Conservation (phyloP, 495 filamentous ascomycete genomes). For the Aspergillus carlsbadensis region DNA sequence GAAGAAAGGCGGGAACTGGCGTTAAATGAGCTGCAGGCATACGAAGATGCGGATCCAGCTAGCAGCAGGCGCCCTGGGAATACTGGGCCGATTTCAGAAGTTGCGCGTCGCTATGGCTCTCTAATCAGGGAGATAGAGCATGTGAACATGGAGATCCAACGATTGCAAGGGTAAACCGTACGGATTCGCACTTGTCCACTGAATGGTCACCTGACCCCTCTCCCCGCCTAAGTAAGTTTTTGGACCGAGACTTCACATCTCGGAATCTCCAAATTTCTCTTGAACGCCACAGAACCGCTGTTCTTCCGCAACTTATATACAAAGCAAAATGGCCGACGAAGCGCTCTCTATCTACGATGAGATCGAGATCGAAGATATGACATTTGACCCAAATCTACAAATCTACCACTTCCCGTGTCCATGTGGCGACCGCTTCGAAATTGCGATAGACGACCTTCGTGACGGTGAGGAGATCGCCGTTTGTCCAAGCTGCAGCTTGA, state of each 20-base stretch:
- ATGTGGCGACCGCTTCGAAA: slow-evolving; percentile 96
- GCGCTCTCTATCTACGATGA: slow-evolving; percentile 86
- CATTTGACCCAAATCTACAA: slow-evolving; percentile 76
- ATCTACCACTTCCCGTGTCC: slow-evolving; percentile 96
- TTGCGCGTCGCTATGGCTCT: slow-evolving; percentile 58
- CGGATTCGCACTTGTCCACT: background rate
- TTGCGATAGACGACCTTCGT: slow-evolving; percentile 76
- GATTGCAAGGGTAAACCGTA: slow-evolving; percentile 34
- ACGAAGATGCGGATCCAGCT: slow-evolving; percentile 41
- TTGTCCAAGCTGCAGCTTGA: slow-evolving; percentile 93
- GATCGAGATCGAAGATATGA: slow-evolving; percentile 99
- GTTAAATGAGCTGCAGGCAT: slow-evolving; percentile 52
- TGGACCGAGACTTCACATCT: slow-evolving; percentile 11
- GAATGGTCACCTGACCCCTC: slow-evolving; percentile 32
- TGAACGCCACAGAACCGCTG: background rate
- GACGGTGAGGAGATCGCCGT: slow-evolving; percentile 91
- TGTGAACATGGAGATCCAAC: slow-evolving; percentile 56
- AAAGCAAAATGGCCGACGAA: slow-evolving; percentile 62
- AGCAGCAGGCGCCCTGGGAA: slow-evolving; percentile 24
- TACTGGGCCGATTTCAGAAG: slow-evolving; percentile 55
- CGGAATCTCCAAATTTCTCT: background rate
- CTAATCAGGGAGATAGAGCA: slow-evolving; percentile 54
- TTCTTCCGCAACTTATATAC: background rate
- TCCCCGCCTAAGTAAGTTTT: slow-evolving; percentile 35
- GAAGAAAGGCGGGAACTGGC: slow-evolving; percentile 43